Evolutionary conservation across 495 filamentous ascomycete genomes (phyloP).

Genomic region (Talaromyces borbonicus): DNA sequence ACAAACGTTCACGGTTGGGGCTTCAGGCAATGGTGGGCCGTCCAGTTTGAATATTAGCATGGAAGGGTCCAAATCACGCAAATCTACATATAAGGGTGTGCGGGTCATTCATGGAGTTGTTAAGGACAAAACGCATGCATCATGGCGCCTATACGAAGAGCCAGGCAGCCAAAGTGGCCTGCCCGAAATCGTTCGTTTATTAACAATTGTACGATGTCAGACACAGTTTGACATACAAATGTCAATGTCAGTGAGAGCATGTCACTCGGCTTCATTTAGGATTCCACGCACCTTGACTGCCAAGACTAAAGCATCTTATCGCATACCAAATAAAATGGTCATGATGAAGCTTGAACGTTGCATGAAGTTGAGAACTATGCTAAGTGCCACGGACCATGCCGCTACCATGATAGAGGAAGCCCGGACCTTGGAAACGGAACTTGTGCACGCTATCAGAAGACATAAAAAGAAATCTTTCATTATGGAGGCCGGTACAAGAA

Average conservation of each 20-base stretch:
- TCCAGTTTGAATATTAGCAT: slow-evolving; percentile 1
- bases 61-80: slow-evolving; percentile 4
- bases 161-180: slow-evolving; percentile 1
- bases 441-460: background rate
- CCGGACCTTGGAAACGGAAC: background rate
- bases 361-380: slow-evolving; percentile 1
- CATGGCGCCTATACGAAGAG: slow-evolving; percentile 1
- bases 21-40: background rate
- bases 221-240: background rate
- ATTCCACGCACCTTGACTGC: background rate
- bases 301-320: background rate
- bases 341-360: slow-evolving; percentile 2
- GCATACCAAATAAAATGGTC: background rate
- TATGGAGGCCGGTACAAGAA: background rate
- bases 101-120: slow-evolving; percentile 2
- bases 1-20: slow-evolving; percentile 2
- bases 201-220: background rate
- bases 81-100: slow-evolving; percentile 2
- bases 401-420: background rate
- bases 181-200: slow-evolving; percentile 1
- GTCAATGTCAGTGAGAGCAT: background rate
- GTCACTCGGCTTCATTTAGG: background rate
- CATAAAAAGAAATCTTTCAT: background rate
- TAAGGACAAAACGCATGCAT: slow-evolving; percentile 3
- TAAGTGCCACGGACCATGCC: background rate